These are phyloP conservation scores for Brassica nigra DNA, from an alignment of 345 rosid genomes.

Conservation along the genomic window DNA sequence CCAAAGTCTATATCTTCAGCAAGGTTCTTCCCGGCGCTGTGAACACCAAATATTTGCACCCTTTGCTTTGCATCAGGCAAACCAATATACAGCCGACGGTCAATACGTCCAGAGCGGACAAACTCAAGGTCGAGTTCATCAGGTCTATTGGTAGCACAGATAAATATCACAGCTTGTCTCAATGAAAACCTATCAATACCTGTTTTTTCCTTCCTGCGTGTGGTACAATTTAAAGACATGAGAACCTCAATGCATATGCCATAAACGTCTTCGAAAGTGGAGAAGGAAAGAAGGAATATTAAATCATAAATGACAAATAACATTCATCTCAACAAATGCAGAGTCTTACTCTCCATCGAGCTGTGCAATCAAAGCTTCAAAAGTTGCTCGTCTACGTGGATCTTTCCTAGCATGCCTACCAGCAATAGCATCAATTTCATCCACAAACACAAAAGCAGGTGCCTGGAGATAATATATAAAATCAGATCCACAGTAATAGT, in stretches of 20 bases:
- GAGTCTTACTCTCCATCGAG: slow-evolving; percentile 92
- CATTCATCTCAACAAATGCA: slow-evolving; percentile 13
- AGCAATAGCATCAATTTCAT: slow-evolving; percentile 97
- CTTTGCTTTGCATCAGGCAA: slow-evolving; percentile 92
- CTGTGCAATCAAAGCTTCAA: slow-evolving; percentile 87
- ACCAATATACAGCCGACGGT: slow-evolving; percentile 93
- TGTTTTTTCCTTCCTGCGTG: slow-evolving; percentile 76
- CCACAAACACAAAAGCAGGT: slow-evolving; percentile 94
- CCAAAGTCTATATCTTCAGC: slow-evolving; percentile 85
- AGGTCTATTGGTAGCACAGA: slow-evolving; percentile 97
- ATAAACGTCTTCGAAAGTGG: slow-evolving; percentile 1
- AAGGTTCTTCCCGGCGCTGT: slow-evolving; percentile 80
- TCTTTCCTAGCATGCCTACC: slow-evolving; percentile 93
- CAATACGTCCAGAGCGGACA: slow-evolving; percentile 90
- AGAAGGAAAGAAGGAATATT: background rate
- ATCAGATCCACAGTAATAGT: slow-evolving; percentile 11
- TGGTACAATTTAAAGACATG: slow-evolving; percentile 15
- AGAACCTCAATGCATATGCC: slow-evolving; percentile 3
- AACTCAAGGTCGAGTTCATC: slow-evolving; percentile 95
- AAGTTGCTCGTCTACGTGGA: slow-evolving; percentile 81
- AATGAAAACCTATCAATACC: slow-evolving; percentile 89
- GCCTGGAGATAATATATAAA: slow-evolving; percentile 55
- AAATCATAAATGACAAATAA: background rate
- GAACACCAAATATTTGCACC: slow-evolving; percentile 87
- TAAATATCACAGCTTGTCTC: slow-evolving; percentile 96